Percentiles rank a stretch among this genome's conserved stretches.
Conservation (phyloP, 2,329 filamentous ascomycete species). For the Phaeosphaeriaceae sp. region DNA sequence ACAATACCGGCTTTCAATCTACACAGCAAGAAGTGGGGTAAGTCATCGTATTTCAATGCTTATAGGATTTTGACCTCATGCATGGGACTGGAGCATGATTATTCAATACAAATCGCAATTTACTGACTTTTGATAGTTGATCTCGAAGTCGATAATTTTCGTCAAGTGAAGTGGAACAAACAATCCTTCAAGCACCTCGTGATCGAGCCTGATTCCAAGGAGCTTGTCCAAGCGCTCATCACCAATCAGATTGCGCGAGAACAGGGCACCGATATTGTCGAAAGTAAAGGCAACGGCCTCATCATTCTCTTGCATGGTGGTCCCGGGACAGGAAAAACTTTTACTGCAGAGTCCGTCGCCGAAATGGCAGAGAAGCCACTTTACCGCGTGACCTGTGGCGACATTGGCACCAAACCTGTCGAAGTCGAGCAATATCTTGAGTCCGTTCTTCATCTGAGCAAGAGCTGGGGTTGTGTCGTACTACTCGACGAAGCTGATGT, state of each 20-base stretch:
- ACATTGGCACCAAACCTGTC: slow-evolving; percentile 55
- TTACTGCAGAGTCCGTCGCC: slow-evolving; percentile 19
- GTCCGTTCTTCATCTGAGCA: slow-evolving; percentile 48
- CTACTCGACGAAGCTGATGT: slow-evolving; percentile 59
- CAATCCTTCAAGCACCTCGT: slow-evolving; percentile 12
- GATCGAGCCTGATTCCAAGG: slow-evolving; percentile 10
- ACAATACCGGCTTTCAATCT: slow-evolving; percentile 8
- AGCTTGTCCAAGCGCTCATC: slow-evolving; percentile 14
- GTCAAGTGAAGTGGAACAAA: slow-evolving; percentile 14
- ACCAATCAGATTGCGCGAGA: slow-evolving; percentile 6
- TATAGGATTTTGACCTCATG: not conserved
- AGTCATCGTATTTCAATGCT: not conserved
- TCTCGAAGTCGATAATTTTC: slow-evolving; percentile 10
- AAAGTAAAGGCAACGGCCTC: slow-evolving; percentile 37
- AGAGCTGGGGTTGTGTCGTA: slow-evolving; percentile 58
- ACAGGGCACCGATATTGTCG: slow-evolving; percentile 6
- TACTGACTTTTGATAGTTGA: slow-evolving; percentile 2
- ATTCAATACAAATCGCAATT: too few relatives aligned
- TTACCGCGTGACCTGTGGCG: slow-evolving; percentile 29
- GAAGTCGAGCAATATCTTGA: slow-evolving; percentile 28
- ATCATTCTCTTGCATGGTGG: slow-evolving; percentile 20
- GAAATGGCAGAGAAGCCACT: slow-evolving; percentile 15
- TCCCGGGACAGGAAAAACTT: slow-evolving; percentile 20
- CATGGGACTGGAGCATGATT: too few relatives aligned
- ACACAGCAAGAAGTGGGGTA: slow-evolving; percentile 14